Conservation (phyloP, 805 yeast species). For the Starmerella tilneyi region DNA sequence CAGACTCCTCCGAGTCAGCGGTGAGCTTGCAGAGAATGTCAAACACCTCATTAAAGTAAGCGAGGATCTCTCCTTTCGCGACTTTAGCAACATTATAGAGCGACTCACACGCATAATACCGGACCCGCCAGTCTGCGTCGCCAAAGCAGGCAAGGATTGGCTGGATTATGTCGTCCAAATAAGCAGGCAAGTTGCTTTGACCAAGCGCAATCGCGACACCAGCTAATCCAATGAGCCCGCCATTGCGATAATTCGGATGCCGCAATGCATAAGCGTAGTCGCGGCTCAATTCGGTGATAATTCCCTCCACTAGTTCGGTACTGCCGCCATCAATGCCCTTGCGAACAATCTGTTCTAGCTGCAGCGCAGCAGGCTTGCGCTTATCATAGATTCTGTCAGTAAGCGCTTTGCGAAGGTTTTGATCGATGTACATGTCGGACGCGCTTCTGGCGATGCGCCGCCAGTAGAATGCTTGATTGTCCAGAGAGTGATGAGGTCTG, state of each 20-base stretch:
- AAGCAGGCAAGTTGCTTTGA: conserved; percentile 64
- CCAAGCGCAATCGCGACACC: conserved; percentile 94
- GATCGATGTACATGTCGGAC: conserved; percentile 36
- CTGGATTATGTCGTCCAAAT: conserved; percentile 74
- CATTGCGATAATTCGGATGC: conserved; percentile 82
- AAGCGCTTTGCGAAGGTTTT: conserved; percentile 54
- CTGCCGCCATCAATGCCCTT: conserved; percentile 53
- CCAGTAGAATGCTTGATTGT: neutral
- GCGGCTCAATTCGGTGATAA: conserved; percentile 63
- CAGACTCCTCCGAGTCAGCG: conserved; percentile 83
- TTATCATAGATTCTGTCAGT: conserved; percentile 67
- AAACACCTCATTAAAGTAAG: conserved; percentile 87
- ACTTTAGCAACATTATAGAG: conserved; percentile 92
- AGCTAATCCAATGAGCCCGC: conserved; percentile 91
- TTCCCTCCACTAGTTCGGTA: conserved; percentile 45
- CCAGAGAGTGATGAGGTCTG: neutral
- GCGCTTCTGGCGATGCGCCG: neutral
- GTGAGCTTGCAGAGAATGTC: conserved; percentile 84
- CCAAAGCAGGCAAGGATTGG: conserved; percentile 94
- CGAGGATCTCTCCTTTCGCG: conserved; percentile 85
- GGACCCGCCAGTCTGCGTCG: conserved; percentile 92
- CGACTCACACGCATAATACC: conserved; percentile 95
- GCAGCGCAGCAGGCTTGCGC: conserved; percentile 61
- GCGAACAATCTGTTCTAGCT: conserved; percentile 61
- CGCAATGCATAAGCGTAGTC: conserved; percentile 76